These are phyloP conservation scores for Pseudogymnoascus sp. DNA, from an alignment of 2,329 filamentous ascomycete species.

Conservation along the genomic window DNA sequence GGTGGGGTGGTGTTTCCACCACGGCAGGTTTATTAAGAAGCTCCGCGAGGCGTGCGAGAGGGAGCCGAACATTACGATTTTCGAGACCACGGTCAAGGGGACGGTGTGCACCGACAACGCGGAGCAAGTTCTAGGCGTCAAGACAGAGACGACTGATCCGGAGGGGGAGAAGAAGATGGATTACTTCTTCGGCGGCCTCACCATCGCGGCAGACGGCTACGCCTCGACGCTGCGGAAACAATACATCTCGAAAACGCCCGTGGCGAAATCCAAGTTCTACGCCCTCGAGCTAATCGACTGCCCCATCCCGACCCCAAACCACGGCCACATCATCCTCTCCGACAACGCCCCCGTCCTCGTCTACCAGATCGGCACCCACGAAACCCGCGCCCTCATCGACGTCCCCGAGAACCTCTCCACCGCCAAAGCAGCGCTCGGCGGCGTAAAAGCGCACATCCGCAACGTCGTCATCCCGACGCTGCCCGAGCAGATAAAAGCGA, in stretches of 20 bases:
- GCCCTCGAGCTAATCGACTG: conserved; percentile 88
- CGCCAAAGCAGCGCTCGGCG: conserved; percentile 65
- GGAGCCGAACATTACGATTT: conserved; percentile 76
- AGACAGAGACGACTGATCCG: conserved; percentile 57
- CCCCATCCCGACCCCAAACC: conserved; percentile 61
- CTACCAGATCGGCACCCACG: conserved; percentile 93
- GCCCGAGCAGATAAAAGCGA: conserved; percentile 61
- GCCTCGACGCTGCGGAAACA: conserved; percentile 83
- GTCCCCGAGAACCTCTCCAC: conserved; percentile 69
- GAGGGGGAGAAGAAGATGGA: conserved; percentile 53
- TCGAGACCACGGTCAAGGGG: conserved; percentile 79
- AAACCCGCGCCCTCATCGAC: conserved; percentile 85
- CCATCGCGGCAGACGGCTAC: conserved; percentile 87
- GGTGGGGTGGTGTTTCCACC: conserved; percentile 79
- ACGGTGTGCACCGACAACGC: conserved; percentile 62
- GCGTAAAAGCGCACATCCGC: conserved; percentile 74
- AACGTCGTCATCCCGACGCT: conserved; percentile 73
- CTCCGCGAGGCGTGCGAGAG: conserved; percentile 65
- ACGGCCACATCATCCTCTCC: conserved; percentile 83
- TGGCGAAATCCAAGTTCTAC: conserved; percentile 82
- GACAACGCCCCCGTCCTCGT: conserved; percentile 72
- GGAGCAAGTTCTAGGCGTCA: conserved; percentile 72
- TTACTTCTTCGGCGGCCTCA: conserved; percentile 81
- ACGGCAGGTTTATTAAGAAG: conserved; percentile 83
- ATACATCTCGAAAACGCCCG: conserved; percentile 56